Conservation (phyloP, 1,284 basidiomycete genomes). For the Pterulicium gracile region DNA sequence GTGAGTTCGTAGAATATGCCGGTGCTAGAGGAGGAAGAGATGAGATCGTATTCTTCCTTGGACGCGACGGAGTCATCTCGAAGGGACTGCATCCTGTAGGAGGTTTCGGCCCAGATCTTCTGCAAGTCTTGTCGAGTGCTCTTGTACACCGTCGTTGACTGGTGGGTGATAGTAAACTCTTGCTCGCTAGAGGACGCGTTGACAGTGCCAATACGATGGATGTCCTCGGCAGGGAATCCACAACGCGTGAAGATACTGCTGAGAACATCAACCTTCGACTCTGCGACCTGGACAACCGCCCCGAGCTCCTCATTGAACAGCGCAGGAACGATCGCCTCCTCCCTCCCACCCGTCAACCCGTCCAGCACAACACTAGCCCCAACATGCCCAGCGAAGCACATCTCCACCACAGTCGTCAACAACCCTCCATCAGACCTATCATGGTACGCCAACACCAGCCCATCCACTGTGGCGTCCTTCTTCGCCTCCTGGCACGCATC, state of each 20-base stretch:
- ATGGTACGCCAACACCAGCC: conserved; percentile 86
- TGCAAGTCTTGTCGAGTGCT: conserved; percentile 70
- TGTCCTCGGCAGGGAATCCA: conserved; percentile 64
- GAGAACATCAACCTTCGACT: conserved; percentile 49
- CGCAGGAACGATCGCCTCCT: conserved; percentile 48
- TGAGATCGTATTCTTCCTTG: conserved; percentile 76
- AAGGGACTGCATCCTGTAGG: conserved; percentile 82
- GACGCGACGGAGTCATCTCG: conserved; percentile 81
- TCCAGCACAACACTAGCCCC: conserved; percentile 70
- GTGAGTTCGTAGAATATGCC: conserved; percentile 78
- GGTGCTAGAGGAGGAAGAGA: conserved; percentile 46
- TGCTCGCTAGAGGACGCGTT: conserved; percentile 45
- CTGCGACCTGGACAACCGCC: conserved; percentile 80
- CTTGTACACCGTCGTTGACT: conserved; percentile 47
- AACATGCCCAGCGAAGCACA: conserved; percentile 87
- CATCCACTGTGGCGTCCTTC: conserved; percentile 39
- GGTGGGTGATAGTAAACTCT: conserved; percentile 48
- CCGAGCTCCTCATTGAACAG: conserved; percentile 98
- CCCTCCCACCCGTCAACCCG: conserved; percentile 27
- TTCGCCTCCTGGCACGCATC: conserved; percentile 63
- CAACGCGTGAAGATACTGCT: conserved; percentile 49
- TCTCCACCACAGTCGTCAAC: conserved; percentile 88
- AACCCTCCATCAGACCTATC: conserved; percentile 97
- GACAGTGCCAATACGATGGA: conserved; percentile 72
- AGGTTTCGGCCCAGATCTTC: conserved; percentile 88